phyloP scores from a whole-genome alignment of 768 basidiomycete species.

The Leccinum subgranulosum region DNA sequence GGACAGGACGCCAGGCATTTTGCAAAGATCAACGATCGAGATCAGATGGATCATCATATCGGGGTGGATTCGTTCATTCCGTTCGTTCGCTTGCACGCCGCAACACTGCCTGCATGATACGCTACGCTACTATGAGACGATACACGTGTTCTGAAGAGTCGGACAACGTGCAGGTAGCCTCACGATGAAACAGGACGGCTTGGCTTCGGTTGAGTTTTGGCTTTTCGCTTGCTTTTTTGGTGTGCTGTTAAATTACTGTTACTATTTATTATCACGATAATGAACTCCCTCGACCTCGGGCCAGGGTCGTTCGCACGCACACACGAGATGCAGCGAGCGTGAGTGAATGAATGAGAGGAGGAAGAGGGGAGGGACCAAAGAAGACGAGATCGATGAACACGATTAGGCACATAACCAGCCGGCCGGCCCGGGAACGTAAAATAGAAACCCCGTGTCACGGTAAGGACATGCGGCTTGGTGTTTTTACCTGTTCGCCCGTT shows the following conservation, averaged over 20 bases:
- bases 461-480: neutral
- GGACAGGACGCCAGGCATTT: neutral
- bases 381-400: neutral
- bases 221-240: neutral
- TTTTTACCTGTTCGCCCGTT: neutral
- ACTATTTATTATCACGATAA: neutral
- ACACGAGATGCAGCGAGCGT: neutral
- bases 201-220: neutral
- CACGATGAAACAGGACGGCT: slow-evolving; percentile 5
- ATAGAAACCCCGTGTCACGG: neutral
- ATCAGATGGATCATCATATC: neutral
- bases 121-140: neutral
- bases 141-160: neutral
- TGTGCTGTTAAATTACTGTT: neutral
- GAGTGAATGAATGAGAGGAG: neutral
- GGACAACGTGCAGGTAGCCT: slow-evolving; percentile 15
- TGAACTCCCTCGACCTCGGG: neutral
- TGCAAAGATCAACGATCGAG: neutral
- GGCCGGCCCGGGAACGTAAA: neutral
- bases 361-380: neutral
- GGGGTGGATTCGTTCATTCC: neutral
- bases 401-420: neutral
- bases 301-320: neutral
- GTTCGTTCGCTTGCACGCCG: neutral
- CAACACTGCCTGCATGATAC: neutral